phyloP scores from a whole-genome alignment of 2,329 filamentous ascomycete genomes.

The Sclerotinia spermophila region DNA sequence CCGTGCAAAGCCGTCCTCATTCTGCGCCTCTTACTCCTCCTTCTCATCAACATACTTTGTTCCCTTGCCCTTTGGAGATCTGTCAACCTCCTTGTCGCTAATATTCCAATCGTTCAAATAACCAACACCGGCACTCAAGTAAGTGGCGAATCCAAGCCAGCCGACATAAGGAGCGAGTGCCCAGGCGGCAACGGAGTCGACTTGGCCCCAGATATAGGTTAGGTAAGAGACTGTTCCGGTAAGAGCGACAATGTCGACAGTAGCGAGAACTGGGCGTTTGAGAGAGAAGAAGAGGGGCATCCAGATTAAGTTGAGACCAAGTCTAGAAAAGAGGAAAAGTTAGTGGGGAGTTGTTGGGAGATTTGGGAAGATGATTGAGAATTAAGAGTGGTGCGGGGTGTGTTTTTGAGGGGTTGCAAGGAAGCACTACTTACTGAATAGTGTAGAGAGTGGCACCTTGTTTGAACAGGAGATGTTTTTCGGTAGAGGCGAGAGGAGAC shows the following conservation, averaged over 20 bases:
- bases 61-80: constrained; percentile 28
- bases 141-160: constrained; percentile 86
- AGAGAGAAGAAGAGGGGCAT: constrained; percentile 90
- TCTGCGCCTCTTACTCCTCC: constrained; percentile 11
- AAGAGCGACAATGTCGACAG: constrained; percentile 70
- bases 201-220: constrained; percentile 68
- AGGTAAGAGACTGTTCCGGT: constrained; percentile 70
- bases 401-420: not conserved
- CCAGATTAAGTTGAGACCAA: constrained; percentile 81
- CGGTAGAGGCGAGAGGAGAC: constrained; percentile 42
- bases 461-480: constrained; percentile 45
- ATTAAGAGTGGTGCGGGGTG: not conserved
- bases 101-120: constrained; percentile 67
- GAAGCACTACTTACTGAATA: constrained; percentile 49
- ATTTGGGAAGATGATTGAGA: not conserved
- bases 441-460: constrained; percentile 78
- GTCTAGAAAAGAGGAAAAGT: constrained; percentile 32
- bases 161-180: constrained; percentile 75
- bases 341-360: not conserved
- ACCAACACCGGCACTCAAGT: constrained; percentile 68
- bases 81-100: constrained; percentile 35
- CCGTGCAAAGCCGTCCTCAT: not conserved
- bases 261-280: constrained; percentile 68
- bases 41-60: constrained; percentile 38
- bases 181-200: constrained; percentile 71